These are phyloP conservation scores for Fragilariopsis cylindrus DNA, from an alignment of 108 stramenopile species.

Conservation along the genomic window DNA sequence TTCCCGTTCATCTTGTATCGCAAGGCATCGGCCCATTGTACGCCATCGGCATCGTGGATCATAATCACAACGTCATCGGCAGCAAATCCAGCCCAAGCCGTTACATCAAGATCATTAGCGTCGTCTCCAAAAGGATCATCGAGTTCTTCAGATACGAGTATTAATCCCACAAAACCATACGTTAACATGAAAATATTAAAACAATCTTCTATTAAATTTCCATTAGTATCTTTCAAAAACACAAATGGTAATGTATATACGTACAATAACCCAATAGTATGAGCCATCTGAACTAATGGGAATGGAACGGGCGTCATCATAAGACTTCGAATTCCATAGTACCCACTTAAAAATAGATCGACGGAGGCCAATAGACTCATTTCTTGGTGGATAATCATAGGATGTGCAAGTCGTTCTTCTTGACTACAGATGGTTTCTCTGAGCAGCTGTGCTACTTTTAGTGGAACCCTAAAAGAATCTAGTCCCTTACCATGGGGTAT, in stretches of 20 bases:
- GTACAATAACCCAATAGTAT: conserved; percentile 39
- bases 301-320: conserved; percentile 47
- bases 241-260: conserved; percentile 44
- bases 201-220: conserved; percentile 16
- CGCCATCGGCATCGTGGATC: conserved; percentile 38
- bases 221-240: conserved; percentile 9
- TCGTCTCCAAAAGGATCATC: conserved; percentile 72
- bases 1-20: conserved; percentile 25
- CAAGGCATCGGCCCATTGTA: conserved; percentile 28
- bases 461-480: conserved; percentile 25
- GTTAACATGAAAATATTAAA: conserved; percentile 37
- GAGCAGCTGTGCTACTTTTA: conserved; percentile 27
- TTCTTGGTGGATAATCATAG: conserved; percentile 28
- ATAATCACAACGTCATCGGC: conserved; percentile 34
- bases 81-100: conserved; percentile 8
- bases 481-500: background rate
- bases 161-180: conserved; percentile 48
- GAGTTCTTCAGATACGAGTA: conserved; percentile 49
- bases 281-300: conserved; percentile 43
- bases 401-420: conserved; percentile 10
- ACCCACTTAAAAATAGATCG: conserved; percentile 35
- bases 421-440: conserved; percentile 35
- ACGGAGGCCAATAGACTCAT: conserved; percentile 28
- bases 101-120: conserved; percentile 39
- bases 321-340: conserved; percentile 20